Percentiles rank a stretch among this genome's conserved stretches.
Evolutionary conservation across 176 grass and related monocot species (phyloP).

Genomic region (Saccharum officinarum): DNA sequence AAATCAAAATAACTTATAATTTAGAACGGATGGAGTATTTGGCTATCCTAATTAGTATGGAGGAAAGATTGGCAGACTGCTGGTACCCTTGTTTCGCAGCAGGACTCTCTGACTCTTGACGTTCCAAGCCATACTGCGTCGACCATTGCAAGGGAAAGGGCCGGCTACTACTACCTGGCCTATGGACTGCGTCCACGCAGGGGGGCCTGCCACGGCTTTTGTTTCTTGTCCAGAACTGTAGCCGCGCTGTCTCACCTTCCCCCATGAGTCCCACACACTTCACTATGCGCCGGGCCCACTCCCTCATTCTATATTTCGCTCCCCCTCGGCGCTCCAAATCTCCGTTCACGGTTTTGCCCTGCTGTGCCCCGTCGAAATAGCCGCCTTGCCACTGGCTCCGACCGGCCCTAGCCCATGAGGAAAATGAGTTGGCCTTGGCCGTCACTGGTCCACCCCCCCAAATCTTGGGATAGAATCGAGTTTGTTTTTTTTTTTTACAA

Average conservation of each 20-base stretch:
- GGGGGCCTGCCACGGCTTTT: constrained; percentile 15
- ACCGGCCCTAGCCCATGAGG: background rate
- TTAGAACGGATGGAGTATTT: too few relatives aligned
- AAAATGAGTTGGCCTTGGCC: constrained; percentile 1
- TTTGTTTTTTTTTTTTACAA: too few relatives aligned
- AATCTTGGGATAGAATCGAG: too few relatives aligned
- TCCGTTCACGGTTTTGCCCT: background rate
- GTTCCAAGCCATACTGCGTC: too few relatives aligned
- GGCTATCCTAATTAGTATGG: too few relatives aligned
- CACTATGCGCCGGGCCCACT: constrained; percentile 29
- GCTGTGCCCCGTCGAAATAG: background rate
- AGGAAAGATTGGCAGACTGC: too few relatives aligned
- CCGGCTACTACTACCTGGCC: background rate
- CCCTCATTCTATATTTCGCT: constrained; percentile 21
- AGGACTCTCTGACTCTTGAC: too few relatives aligned
- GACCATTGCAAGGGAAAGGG: too few relatives aligned
- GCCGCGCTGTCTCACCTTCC: constrained; percentile 22
- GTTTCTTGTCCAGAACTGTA: constrained; percentile 42
- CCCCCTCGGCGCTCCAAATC: too few relatives aligned
- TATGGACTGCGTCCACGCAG: background rate
- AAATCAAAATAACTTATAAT: too few relatives aligned
- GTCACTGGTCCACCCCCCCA: constrained; percentile 30
- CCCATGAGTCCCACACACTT: constrained; percentile 42
- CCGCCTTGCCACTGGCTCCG: background rate
- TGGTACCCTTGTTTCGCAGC: too few relatives aligned